phyloP scores from a whole-genome alignment of 495 filamentous ascomycete genomes.

The Cryomyces minteri region DNA sequence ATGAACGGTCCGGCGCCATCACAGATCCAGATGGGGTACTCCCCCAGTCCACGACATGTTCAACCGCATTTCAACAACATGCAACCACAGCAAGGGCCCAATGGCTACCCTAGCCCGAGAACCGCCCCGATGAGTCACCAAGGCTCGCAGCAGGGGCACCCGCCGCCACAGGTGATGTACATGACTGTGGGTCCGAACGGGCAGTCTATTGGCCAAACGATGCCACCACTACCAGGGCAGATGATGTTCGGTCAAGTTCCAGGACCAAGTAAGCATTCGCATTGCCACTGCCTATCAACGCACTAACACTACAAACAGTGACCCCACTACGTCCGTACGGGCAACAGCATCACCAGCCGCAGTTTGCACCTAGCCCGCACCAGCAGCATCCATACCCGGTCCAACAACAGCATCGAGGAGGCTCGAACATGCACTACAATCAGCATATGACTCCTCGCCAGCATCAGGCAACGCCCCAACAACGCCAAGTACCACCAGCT shows the following conservation, averaged over 20 bases:
- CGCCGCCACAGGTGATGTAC: constrained; percentile 11
- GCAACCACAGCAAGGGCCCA: constrained; percentile 37
- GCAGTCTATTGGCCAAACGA: not conserved
- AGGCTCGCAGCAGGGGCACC: constrained; percentile 22
- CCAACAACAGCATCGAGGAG: constrained; percentile 11
- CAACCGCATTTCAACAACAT: constrained; percentile 41
- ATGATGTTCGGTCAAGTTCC: too few relatives aligned
- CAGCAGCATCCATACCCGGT: constrained; percentile 11
- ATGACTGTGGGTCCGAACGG: constrained; percentile 8
- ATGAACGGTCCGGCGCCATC: constrained; percentile 41
- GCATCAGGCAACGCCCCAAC: constrained; percentile 8
- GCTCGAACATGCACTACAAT: constrained; percentile 9
- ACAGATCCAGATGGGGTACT: constrained; percentile 39
- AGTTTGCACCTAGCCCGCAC: constrained; percentile 13
- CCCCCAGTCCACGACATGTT: constrained; percentile 44
- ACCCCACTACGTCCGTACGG: constrained; percentile 11
- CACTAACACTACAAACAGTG: constrained; percentile 5
- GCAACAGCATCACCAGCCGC: constrained; percentile 9
- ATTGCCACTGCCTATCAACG: not conserved
- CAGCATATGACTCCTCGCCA: constrained; percentile 15
- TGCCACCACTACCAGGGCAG: too few relatives aligned
- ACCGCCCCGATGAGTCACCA: constrained; percentile 65
- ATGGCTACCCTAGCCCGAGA: constrained; percentile 70
- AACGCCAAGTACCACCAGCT: constrained; percentile 10
- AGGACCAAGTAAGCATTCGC: too few relatives aligned